Base-by-base conservation (phyloP, 2,329 filamentous ascomycete species). In the Trichoderma guizhouense region DNA sequence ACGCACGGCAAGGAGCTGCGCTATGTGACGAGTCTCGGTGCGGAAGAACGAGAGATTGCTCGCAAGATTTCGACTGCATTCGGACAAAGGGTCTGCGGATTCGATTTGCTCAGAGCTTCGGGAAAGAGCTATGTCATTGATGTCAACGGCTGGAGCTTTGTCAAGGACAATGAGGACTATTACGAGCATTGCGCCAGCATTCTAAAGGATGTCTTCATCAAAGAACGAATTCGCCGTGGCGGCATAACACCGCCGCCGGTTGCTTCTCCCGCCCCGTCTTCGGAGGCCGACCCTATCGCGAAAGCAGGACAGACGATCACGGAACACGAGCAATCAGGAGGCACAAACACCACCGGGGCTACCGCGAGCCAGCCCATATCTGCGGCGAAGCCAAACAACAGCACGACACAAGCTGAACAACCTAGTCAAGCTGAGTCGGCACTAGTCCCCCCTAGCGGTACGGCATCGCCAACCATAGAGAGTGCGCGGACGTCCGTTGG, bases 71-170 rank as follows among this genome's bases (percentile, higher is more conserved):
- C 95, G 2, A 91, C 90, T 58, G 92, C 94, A 0, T 99, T 99
- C 81, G 96, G 95, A 0, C 96, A 99, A 81, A 88, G 94, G 69
- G 95, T 99, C 3, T 99, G 96, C 79, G 96, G 96, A 0, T 99
- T 99, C 78, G 96, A 99, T 80, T 86, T 99, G 73, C 86, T 99
- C 71, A 91, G 97, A 32, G 94, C 95, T 14, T 91, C 90, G 64
- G 93, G 94, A 18, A 93, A 93, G 80, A 98, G 95, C 80, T 99
- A 94, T 82, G 96, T 99, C 63, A 99, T 99, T 76, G 96, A 99
- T 78, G 96, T 99, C 76, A 99, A 99, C 80, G 96, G 96, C 14
- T 99, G 97, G 97, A 98, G 95, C 79, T 99, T 99, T 78, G 96
- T 99, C 81, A 99, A 99, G 81, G 97, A 99, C 81, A 99, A 99